Percentiles rank a stretch among this genome's conserved stretches.
Conservation (phyloP, 2,329 filamentous ascomycete genomes). For the Fusarium chaquense region DNA sequence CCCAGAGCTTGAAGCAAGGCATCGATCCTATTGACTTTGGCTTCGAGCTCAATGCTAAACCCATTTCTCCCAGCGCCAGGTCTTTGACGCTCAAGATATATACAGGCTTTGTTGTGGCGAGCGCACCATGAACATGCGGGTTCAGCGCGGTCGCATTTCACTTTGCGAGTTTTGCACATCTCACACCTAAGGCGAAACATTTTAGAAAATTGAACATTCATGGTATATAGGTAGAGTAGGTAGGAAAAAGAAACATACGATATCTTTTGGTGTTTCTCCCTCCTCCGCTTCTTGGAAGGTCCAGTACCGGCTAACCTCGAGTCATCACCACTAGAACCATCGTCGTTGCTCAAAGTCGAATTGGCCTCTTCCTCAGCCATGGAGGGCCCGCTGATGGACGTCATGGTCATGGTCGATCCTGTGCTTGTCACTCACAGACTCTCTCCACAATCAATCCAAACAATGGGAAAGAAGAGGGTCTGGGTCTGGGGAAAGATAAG, state of each 20-base stretch:
- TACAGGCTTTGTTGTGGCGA: slow-evolving; percentile 73
- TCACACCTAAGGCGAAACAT: slow-evolving; percentile 52
- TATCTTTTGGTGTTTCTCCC: slow-evolving; percentile 57
- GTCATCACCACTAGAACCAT: slow-evolving; percentile 55
- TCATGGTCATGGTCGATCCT: slow-evolving; percentile 44
- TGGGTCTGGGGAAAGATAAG: slow-evolving; percentile 21
- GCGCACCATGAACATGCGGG: slow-evolving; percentile 78
- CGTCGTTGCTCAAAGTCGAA: slow-evolving; percentile 53
- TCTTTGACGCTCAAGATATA: slow-evolving; percentile 78
- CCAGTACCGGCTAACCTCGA: slow-evolving; percentile 35
- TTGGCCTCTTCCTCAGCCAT: slow-evolving; percentile 54
- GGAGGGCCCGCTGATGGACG: slow-evolving; percentile 43
- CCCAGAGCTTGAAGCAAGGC: slow-evolving; percentile 57
- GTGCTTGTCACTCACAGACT: slow-evolving; percentile 9
- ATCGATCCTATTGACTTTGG: slow-evolving; percentile 66
- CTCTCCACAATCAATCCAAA: slow-evolving; percentile 45
- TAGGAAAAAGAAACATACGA: slow-evolving; percentile 50
- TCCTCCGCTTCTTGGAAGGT: slow-evolving; percentile 55
- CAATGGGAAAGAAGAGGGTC: slow-evolving; percentile 18
- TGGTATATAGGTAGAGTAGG: background rate
- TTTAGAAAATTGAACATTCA: slow-evolving; percentile 1
- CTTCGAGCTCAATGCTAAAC: slow-evolving; percentile 71
- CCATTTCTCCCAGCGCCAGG: slow-evolving; percentile 72
- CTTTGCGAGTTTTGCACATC: slow-evolving; percentile 60
- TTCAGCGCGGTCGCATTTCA: slow-evolving; percentile 65